A percentile compares a stretch with the other conserved stretches of the same genome.
Evolutionary conservation across 306 rosid genomes (phyloP).

Genomic region (Echinosophora koreensis): DNA sequence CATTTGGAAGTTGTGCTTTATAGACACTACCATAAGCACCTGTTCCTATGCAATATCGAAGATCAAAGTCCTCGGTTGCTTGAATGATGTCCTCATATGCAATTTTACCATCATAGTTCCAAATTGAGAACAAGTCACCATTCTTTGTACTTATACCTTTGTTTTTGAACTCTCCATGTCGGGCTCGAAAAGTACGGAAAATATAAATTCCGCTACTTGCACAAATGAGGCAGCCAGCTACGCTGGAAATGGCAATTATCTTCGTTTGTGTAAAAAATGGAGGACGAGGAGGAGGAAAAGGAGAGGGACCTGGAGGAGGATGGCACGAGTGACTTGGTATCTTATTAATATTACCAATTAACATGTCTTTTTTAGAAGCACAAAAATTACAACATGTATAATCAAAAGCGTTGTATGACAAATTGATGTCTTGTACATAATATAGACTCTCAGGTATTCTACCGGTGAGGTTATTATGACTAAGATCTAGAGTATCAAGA

Average conservation of each 20-base stretch:
- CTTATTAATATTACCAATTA: not conserved
- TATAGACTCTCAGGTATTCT: not conserved
- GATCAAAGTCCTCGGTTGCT: constrained; percentile 25
- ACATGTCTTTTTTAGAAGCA: not conserved
- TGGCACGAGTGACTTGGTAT: not conserved
- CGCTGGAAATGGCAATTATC: too few relatives aligned
- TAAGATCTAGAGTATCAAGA: not conserved
- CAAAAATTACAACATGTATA: too few relatives aligned
- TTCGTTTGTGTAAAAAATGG: too few relatives aligned
- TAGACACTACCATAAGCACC: constrained; percentile 27
- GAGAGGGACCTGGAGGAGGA: too few relatives aligned
- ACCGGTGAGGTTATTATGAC: constrained; percentile 12
- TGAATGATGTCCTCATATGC: constrained; percentile 38
- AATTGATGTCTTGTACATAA: not conserved
- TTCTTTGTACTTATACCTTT: not conserved
- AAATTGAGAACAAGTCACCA: constrained; percentile 28
- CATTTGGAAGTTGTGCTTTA: constrained; percentile 28
- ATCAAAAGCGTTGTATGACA: constrained; percentile 7
- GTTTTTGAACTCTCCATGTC: not conserved
- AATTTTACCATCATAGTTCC: constrained; percentile 40
- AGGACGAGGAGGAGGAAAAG: not conserved
- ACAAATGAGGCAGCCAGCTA: too few relatives aligned
- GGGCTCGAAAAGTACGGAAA: not conserved
- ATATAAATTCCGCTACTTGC: not conserved
- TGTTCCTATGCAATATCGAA: constrained; percentile 12